A percentile compares a stretch with the other conserved stretches of the same genome.
These are phyloP conservation scores for Auricularia auricula-judae DNA, from an alignment of 768 basidiomycete species.

Conservation along the genomic window DNA sequence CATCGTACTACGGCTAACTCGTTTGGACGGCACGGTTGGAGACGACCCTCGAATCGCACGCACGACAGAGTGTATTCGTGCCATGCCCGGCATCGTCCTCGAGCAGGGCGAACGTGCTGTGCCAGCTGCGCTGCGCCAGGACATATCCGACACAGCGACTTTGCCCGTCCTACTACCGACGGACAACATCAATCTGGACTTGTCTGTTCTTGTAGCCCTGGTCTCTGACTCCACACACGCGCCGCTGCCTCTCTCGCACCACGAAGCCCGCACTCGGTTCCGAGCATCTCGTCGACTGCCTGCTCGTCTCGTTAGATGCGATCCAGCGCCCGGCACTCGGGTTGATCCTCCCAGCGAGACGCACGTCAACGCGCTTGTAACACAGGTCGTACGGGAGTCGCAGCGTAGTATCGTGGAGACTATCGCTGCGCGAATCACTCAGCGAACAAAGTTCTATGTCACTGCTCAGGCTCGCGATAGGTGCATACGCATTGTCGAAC, in stretches of 20 bases:
- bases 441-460: constrained; percentile 51
- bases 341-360: constrained; percentile 8
- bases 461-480: constrained; percentile 66
- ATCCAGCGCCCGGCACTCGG: constrained; percentile 7
- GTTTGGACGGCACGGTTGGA: constrained; percentile 35
- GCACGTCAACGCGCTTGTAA: constrained; percentile 58
- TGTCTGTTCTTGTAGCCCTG: constrained; percentile 76
- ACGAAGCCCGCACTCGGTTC: constrained; percentile 55
- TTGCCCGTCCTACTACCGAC: constrained; percentile 35
- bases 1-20: constrained; percentile 57
- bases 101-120: constrained; percentile 48
- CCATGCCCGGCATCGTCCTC: constrained; percentile 51
- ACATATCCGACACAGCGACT: constrained; percentile 3
- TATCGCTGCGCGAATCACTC: background rate
- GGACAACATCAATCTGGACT: constrained; percentile 60
- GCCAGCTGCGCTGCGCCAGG: constrained; percentile 1
- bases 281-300: background rate
- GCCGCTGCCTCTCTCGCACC: constrained; percentile 41
- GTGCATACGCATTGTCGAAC: constrained; percentile 63
- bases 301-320: constrained; percentile 3
- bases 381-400: constrained; percentile 72
- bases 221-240: constrained; percentile 75
- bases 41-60: constrained; percentile 46
- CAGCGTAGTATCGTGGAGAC: constrained; percentile 30
- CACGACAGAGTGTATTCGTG: constrained; percentile 43